A percentile compares a stretch with the other conserved stretches of the same genome.
Evolutionary conservation across 169 alveolate species (phyloP).

Genomic region (Cryptosporidium viatorum): DNA sequence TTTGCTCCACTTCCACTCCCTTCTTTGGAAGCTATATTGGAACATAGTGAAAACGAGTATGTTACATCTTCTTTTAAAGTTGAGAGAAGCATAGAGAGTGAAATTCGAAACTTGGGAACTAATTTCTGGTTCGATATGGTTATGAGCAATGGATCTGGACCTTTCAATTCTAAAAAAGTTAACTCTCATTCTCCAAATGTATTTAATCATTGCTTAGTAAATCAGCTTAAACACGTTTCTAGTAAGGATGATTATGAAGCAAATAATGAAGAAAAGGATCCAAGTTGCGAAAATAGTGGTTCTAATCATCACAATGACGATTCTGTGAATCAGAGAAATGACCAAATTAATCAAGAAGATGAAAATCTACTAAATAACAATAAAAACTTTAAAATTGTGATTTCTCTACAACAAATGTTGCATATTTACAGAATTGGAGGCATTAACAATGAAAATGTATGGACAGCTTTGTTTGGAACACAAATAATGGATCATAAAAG

Average conservation of each 20-base stretch:
- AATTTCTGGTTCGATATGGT: constrained; percentile 22
- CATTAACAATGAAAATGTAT: constrained; percentile 45
- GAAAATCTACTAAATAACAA: neutral
- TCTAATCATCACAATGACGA: neutral
- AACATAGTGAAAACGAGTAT: constrained; percentile 24
- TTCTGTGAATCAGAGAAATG: neutral
- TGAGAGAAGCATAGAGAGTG: constrained; percentile 9
- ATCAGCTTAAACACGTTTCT: neutral
- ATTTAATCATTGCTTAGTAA: neutral
- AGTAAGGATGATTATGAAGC: neutral
- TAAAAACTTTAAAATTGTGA: constrained; percentile 8
- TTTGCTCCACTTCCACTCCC: constrained; percentile 31
- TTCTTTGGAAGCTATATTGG: constrained; percentile 10
- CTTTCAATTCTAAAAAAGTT: neutral
- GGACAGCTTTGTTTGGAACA: constrained; percentile 69
- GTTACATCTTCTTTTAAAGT: neutral
- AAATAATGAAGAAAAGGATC: neutral
- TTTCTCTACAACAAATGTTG: constrained; percentile 28
- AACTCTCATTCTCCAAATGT: neutral
- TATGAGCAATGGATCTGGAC: neutral
- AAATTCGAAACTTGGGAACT: constrained; percentile 1
- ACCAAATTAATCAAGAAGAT: neutral
- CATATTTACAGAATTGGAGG: constrained; percentile 56
- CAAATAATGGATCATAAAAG: constrained; percentile 1
- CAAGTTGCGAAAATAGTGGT: neutral